Conservation (phyloP, 805 yeast genomes). For the Torulaspora microellipsoides region DNA sequence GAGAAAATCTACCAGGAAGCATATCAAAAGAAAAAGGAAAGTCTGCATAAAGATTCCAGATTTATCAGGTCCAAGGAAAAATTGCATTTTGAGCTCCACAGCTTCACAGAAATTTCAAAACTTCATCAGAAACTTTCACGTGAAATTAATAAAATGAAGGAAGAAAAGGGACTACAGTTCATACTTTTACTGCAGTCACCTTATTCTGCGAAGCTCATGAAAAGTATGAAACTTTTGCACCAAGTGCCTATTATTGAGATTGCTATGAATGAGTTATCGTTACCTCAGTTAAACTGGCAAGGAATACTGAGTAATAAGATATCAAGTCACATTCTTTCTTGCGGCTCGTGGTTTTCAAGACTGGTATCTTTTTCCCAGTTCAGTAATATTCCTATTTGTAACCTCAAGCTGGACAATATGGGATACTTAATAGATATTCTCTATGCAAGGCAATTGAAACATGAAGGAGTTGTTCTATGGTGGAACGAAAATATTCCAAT, state of each 20-base stretch:
- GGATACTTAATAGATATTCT: conserved; percentile 78
- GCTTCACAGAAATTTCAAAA: conserved; percentile 51
- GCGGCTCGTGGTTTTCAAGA: conserved; percentile 69
- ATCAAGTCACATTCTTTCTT: conserved; percentile 63
- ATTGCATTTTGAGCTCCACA: conserved; percentile 50
- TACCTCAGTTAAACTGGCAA: conserved; percentile 85
- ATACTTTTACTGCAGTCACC: conserved; percentile 75
- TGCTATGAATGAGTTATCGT: conserved; percentile 50
- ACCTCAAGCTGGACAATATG: conserved; percentile 70
- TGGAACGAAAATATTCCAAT: conserved; percentile 73
- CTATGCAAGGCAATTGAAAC: conserved; percentile 71
- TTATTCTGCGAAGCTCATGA: conserved; percentile 43
- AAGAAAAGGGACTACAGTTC: conserved; percentile 61
- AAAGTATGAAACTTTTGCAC: conserved; percentile 42
- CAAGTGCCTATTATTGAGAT: conserved; percentile 63
- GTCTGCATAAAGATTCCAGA: conserved; percentile 39
- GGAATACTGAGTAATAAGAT: conserved; percentile 57
- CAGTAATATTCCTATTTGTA: conserved; percentile 82
- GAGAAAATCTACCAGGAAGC: conserved; percentile 53
- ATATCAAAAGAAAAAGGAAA: conserved; percentile 44
- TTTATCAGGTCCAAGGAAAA: conserved; percentile 51
- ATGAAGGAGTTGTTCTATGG: conserved; percentile 76
- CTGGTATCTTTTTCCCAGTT: conserved; percentile 62
- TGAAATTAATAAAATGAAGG: conserved; percentile 50
- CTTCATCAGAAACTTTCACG: conserved; percentile 57